Evolutionary conservation across 192 early-diverging fungal species (phyloP).

Genomic region (Rhizoclosmatium globosum): DNA sequence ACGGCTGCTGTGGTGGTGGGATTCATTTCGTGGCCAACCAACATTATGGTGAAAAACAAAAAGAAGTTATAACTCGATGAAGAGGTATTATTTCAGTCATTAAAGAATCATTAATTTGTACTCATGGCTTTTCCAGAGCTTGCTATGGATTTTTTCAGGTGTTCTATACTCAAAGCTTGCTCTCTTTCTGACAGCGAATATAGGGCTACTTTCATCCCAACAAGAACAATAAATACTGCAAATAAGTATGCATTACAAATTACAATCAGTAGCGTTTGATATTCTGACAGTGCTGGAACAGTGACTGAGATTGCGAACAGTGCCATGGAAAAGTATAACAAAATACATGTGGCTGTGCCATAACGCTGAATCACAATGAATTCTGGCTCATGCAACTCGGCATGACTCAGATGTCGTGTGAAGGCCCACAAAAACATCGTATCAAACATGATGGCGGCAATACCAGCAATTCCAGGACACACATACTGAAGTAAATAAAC

Average conservation of each 20-base stretch:
- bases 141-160: neutral
- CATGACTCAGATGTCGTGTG: neutral
- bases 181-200: neutral
- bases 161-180: neutral
- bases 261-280: neutral
- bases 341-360: neutral
- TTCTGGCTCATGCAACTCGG: neutral
- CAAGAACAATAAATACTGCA: neutral
- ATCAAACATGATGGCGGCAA: neutral
- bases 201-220: slow-evolving; percentile 1
- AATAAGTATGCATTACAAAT: neutral
- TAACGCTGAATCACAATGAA: neutral
- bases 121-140: neutral
- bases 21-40: too few relatives aligned
- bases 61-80: neutral
- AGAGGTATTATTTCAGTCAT: neutral
- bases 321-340: neutral
- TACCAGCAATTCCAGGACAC: slow-evolving; percentile 2
- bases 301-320: neutral
- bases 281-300: neutral
- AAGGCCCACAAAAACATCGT: slow-evolving; percentile 1
- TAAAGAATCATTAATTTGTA: neutral
- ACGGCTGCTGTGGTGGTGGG: neutral
- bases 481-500: neutral
- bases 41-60: neutral